Base-by-base conservation (phyloP, 2,329 filamentous ascomycete genomes). In the Sporothrix variecibatus region DNA sequence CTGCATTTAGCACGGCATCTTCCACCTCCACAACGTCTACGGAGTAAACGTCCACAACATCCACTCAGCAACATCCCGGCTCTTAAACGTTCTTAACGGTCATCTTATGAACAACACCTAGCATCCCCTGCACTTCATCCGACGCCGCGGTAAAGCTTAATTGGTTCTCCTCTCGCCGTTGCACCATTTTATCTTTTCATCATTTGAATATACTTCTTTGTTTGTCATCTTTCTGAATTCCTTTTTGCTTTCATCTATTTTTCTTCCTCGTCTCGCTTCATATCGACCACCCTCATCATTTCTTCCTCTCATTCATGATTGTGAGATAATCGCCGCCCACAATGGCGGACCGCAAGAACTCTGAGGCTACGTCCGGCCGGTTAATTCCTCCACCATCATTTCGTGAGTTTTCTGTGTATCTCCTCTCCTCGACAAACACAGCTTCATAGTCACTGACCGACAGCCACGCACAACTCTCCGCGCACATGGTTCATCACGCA, bases 401-500 rank as follows among this genome's bases (percentile, higher is more conserved):
- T 79, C 87, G 87, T 88, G 49, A 17, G 72, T 73, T 11, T 5
- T 26, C 12, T 20, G 15, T 28, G 5, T 2, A 23, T 9, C 12
- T 9, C 11, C 34, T 26, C 11, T 46, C 34, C 2, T 34, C 8
- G 34, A 34, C 8, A 4, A 3, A 34, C 5, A 34, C 34, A 2
- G 34, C 7, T 12, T n/a, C 34, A 11, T 26, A 28, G 20, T n/a
- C 2, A 9, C 49, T 43, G n/a, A 53, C 20, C 0, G 23, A 9
- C 17, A 90, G 88, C 89, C 76, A 91, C 89, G 28, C 89, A 91
- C 82, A 91, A 91, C 80, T 91, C 89, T 43, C 94, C 95, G 70
- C 92, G 95, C 79, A 94, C 95, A 79, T 98, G 96, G 96, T 91
- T 99, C 80, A 86, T 99, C 77, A 97, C 95, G 12, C 92, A 93